Base-by-base conservation (phyloP, 2,329 filamentous ascomycete genomes). In the Gnomoniopsis smithogilvyi region DNA sequence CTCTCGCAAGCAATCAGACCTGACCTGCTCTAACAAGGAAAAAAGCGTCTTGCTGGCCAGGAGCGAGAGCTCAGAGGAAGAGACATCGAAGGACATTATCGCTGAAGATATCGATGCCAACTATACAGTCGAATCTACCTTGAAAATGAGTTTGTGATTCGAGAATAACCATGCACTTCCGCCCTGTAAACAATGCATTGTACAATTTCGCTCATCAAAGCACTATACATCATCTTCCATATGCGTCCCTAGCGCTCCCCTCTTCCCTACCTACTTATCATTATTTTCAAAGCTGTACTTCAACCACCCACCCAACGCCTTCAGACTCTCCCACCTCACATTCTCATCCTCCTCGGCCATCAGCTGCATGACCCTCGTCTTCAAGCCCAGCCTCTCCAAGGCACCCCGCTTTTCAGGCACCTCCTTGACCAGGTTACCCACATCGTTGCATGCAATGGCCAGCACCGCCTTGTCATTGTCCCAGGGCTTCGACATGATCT, bases 371-470 rank as follows among this genome's bases (percentile, higher is more conserved):
- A 96, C 88, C 65, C 91, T 83, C 19, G 84, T 85, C 83, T 97
- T 97, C 63, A 97, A 75, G 0, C 92, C 92, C 47, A 92, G 74
- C 76, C 88, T 92, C 78, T 97, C 93, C 66, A 96, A 80, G 71
- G 89, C 84, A 60, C 81, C 78, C 68, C 93, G 81, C 77, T 88
- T 90, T 77, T 96, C 92, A 0, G 93, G 92, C 56, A 94, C 90
- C 73, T 96, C 91, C 74, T 91, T 93, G 51, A 97, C 92, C 62
- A 97, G 76, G 63, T 81, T 88, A n/a, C 91, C 92, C 21, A 97
- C 85, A 70, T 97, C 93, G 71, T 96, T 96, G 76, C 92, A 96
- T 21, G 90, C 93, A 75, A 96, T 94, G 2, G 93, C 93, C 64
- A 97, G 78, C 22, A 96, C 93, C 69, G 95, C 90, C 71, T 90